Evolutionary conservation across 2,329 filamentous ascomycete genomes (phyloP).

Genomic region (Pseudogymnoascus sp.): DNA sequence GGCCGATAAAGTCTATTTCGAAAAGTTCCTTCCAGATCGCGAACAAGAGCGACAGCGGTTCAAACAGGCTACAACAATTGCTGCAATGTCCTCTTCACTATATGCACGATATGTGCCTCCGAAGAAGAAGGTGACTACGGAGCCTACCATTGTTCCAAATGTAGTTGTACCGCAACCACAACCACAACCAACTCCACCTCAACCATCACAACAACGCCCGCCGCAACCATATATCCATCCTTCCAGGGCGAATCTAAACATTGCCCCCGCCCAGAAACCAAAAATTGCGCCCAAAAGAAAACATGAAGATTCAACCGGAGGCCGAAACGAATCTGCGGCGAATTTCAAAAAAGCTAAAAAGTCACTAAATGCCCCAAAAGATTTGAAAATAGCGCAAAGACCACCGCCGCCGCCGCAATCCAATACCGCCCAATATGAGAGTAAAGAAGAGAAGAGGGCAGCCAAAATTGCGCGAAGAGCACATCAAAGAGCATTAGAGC

Average conservation of each 20-base stretch:
- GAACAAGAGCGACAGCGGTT: background rate
- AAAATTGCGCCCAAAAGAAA: constrained; percentile 13
- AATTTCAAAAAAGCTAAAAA: background rate
- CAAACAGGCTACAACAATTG: constrained; percentile 1
- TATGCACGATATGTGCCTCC: constrained; percentile 25
- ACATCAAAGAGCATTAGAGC: constrained; percentile 13
- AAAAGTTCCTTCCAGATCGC: constrained; percentile 4
- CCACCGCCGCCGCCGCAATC: background rate
- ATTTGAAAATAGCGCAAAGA: constrained; percentile 11
- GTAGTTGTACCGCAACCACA: constrained; percentile 4
- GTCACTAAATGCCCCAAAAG: background rate
- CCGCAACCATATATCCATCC: background rate
- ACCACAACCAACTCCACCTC: constrained; percentile 3
- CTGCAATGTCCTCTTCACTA: background rate
- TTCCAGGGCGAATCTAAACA: background rate
- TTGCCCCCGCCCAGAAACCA: background rate
- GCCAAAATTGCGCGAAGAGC: constrained; percentile 12
- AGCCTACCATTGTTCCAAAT: background rate
- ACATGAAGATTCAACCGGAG: constrained; percentile 10
- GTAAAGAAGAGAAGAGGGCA: constrained; percentile 12
- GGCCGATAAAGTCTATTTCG: constrained; percentile 5
- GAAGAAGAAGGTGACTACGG: constrained; percentile 18
- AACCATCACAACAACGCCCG: constrained; percentile 11
- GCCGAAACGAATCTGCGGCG: background rate
- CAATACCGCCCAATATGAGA: constrained; percentile 6